Conservation (phyloP, 768 basidiomycete genomes). For the Naematelia aurantialba region DNA sequence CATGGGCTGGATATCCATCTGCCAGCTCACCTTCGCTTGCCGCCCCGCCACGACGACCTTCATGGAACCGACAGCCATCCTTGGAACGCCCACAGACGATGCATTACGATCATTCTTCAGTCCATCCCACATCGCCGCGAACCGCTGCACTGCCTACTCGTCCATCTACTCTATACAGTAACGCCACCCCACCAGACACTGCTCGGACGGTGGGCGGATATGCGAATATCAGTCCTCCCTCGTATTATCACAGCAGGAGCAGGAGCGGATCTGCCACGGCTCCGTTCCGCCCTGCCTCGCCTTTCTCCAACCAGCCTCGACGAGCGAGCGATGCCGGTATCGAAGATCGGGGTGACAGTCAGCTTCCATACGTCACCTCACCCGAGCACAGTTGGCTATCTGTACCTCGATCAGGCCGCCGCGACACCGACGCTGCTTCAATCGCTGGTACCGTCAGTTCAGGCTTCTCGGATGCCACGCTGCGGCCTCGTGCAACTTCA, state of each 20-base stretch:
- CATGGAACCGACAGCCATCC: constrained; percentile 1
- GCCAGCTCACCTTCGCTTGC: too few relatives aligned
- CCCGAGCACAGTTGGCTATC: constrained; percentile 25
- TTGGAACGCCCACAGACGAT: constrained; percentile 23
- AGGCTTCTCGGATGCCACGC: constrained; percentile 20
- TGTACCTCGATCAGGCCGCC: constrained; percentile 10
- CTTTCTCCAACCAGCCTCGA: constrained; percentile 13
- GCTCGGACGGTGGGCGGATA: constrained; percentile 11
- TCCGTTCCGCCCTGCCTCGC: constrained; percentile 8
- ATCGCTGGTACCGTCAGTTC: constrained; percentile 36
- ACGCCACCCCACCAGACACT: constrained; percentile 21
- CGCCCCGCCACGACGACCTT: constrained; percentile 1
- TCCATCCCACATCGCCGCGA: constrained; percentile 24
- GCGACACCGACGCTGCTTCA: constrained; percentile 23
- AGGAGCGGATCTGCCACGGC: constrained; percentile 24
- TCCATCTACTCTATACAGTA: constrained; percentile 32
- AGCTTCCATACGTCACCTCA: constrained; percentile 22
- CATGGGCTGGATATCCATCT: not conserved
- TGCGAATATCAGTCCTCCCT: not conserved
- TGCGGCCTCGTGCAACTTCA: constrained; percentile 13
- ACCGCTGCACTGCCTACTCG: constrained; percentile 23
- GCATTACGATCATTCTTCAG: constrained; percentile 37
- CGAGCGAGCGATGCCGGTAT: constrained; percentile 25
- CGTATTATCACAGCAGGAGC: constrained; percentile 12
- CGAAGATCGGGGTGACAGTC: constrained; percentile 17